Conservation (phyloP, 2,329 filamentous ascomycete genomes). For the Emericellopsis atlantica region DNA sequence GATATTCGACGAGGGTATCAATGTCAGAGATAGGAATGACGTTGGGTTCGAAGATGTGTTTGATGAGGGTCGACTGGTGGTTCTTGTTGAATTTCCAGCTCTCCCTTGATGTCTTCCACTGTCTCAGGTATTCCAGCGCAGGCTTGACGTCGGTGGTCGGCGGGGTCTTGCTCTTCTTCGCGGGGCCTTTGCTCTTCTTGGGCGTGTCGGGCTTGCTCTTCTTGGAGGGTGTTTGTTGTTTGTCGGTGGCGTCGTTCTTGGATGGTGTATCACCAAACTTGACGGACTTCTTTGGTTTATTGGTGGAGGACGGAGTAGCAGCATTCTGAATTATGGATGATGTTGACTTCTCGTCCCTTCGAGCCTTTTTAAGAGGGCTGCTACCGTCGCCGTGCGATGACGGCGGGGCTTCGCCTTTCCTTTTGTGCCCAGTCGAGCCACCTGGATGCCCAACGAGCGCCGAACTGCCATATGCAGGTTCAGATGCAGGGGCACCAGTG, state of each 20-base stretch:
- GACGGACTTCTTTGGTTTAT: constrained; percentile 26
- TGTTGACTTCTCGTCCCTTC: constrained; percentile 12
- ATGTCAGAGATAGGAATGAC: constrained; percentile 61
- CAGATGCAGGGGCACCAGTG: constrained; percentile 16
- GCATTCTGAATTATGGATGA: neutral
- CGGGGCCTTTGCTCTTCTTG: constrained; percentile 22
- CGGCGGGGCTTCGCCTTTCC: constrained; percentile 23
- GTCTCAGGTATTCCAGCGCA: constrained; percentile 63
- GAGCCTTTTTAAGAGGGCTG: constrained; percentile 19
- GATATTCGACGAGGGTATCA: constrained; percentile 60
- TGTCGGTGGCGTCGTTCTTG: constrained; percentile 13
- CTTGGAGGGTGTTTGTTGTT: constrained; percentile 10
- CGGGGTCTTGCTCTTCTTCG: constrained; percentile 24
- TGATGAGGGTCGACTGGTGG: constrained; percentile 73
- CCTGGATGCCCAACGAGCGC: constrained; percentile 22
- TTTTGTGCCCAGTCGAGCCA: constrained; percentile 19
- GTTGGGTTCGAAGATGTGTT: constrained; percentile 63
- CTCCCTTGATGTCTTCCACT: constrained; percentile 57
- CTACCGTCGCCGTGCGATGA: constrained; percentile 7
- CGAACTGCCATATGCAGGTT: constrained; percentile 13
- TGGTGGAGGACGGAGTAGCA: neutral
- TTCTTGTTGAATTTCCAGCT: constrained; percentile 97
- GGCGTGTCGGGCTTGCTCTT: constrained; percentile 12
- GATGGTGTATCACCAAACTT: constrained; percentile 31
- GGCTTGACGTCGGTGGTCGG: constrained; percentile 37